phyloP scores from a whole-genome alignment of 78 protist species.

The Paulinella micropora region DNA sequence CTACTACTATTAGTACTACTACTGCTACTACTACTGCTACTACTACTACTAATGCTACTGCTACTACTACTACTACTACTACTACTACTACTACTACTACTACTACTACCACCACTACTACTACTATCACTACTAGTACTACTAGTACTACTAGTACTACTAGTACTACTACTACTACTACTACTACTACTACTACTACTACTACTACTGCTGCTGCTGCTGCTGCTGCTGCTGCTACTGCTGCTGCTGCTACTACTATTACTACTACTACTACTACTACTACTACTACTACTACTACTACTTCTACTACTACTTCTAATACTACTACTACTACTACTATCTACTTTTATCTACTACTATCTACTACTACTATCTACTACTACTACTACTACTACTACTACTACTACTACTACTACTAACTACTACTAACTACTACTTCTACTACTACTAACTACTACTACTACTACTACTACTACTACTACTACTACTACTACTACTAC shows the following conservation, averaged over 20 bases:
- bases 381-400: not conserved
- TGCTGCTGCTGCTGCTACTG: not conserved
- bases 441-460: too few species aligned
- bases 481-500: too few species aligned
- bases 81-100: not conserved
- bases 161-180: not conserved
- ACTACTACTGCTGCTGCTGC: not conserved
- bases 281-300: too few species aligned
- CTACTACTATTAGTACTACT: too few species aligned
- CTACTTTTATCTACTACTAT: too few species aligned
- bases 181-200: not conserved
- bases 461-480: too few species aligned
- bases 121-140: not conserved
- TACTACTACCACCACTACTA: not conserved
- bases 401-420: too few species aligned
- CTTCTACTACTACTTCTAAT: too few species aligned
- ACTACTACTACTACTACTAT: too few species aligned
- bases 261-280: not conserved
- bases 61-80: not conserved
- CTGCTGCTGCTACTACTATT: not conserved
- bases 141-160: not conserved
- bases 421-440: too few species aligned
- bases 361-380: not conserved
- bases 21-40: not conserved
- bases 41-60: too few species aligned